These are phyloP conservation scores for Scytalidium sp. DNA, from an alignment of 2,329 filamentous ascomycete genomes.

Conservation along the genomic window DNA sequence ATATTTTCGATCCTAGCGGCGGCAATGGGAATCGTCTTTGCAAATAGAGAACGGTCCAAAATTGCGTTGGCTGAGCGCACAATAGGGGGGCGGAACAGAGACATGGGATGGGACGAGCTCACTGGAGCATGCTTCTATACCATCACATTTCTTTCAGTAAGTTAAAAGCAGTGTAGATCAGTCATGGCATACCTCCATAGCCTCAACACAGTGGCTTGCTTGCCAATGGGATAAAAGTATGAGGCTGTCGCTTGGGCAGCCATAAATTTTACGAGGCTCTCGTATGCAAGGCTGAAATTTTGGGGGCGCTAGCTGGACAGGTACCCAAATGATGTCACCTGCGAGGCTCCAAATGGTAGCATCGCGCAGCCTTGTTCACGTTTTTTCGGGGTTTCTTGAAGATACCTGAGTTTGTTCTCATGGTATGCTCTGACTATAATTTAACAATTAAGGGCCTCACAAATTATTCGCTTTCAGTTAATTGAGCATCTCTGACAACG, in stretches of 20 bases:
- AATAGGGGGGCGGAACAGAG: conserved; percentile 72
- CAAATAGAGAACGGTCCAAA: conserved; percentile 82
- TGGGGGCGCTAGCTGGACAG: background rate
- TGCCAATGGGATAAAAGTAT: background rate
- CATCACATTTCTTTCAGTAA: background rate
- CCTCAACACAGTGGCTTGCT: background rate
- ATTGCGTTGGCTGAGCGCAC: conserved; percentile 71
- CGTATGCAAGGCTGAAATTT: background rate
- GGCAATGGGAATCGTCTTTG: conserved; percentile 69
- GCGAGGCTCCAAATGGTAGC: too few species aligned
- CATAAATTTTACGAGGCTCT: background rate
- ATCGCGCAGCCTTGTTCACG: too few species aligned
- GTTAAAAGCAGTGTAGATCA: background rate
- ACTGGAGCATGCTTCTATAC: background rate
- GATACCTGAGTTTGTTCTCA: too few species aligned
- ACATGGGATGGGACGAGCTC: conserved; percentile 40
- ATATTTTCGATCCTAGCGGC: conserved; percentile 76
- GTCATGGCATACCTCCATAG: background rate
- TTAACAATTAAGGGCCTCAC: too few species aligned
- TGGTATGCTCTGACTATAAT: too few species aligned
- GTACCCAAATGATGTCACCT: background rate
- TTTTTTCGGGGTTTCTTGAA: too few species aligned
- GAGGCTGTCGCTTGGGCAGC: background rate
- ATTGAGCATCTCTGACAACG: too few species aligned
- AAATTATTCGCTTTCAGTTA: too few species aligned